Base-by-base conservation (phyloP, 2,329 filamentous ascomycete genomes). In the Helminthosporium solani region DNA sequence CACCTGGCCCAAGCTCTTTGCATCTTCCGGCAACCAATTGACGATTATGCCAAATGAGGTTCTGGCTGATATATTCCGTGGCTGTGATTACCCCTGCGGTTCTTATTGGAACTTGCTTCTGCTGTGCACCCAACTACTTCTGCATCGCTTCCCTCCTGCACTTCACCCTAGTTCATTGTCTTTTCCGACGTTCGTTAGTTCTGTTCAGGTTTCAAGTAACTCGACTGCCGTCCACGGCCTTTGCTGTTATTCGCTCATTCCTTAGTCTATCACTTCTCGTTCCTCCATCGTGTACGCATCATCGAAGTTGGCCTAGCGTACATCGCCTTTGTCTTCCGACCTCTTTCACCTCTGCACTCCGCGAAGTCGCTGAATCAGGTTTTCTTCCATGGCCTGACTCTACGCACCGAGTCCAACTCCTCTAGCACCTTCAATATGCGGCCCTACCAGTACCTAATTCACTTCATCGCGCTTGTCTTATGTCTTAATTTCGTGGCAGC, bases 381-480 rank as follows among this genome's bases (percentile, higher is more conserved):
- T 48, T 55, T 58, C 56, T 55, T 53, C 47, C 42, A 68, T 67
- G 64, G 60, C 54, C 49, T 46, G 48, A 34, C 44, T 28, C 37
- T 34, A 37, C 27, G 35, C 43, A 33, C 35, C 63, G 53, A 57
- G 50, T 25, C 30, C 42, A 44, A 27, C 38, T 34, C 36, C 23
- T 44, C 39, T 34, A 45, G 35, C 41, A 38, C 27, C 33, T 35
- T 47, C 62, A 47, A 52, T 46, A 70, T 69, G 67, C 63, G 56
- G 12, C 60, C 60, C 36, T 51, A 54, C 42, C 54, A 52, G 39
- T 53, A 56, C 43, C 53, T 68, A 20, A 25, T 63, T 33, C 44
- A 60, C 33, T 57, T 47, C 49, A 47, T 68, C 40, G 57, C 53
- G 20, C 55, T 69, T 33, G 25, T 61, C 27, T 42, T 66, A 19